Conservation (phyloP, 192 early-diverging fungal genomes). For the Entomortierella parvispora region DNA sequence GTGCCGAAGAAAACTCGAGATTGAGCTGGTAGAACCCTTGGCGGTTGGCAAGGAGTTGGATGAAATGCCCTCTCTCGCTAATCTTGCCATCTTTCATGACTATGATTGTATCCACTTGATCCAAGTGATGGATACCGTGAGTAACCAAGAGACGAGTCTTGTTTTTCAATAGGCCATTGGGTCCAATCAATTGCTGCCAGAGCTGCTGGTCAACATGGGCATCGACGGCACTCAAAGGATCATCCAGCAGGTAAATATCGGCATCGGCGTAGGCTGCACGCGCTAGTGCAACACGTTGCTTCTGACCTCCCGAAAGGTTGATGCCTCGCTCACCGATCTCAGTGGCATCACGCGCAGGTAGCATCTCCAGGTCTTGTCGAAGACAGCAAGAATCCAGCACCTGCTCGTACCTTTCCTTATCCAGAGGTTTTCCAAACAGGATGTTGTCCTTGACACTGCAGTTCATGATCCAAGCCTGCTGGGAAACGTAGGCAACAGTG, state of each 20-base stretch:
- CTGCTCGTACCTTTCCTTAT: conserved; percentile 66
- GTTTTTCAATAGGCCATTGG: conserved; percentile 77
- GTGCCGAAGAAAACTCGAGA: conserved; percentile 67
- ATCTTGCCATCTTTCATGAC: conserved; percentile 78
- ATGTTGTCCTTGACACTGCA: conserved; percentile 77
- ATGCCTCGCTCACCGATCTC: conserved; percentile 60
- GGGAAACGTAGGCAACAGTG: conserved; percentile 70
- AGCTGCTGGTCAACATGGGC: conserved; percentile 57
- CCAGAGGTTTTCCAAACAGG: conserved; percentile 74
- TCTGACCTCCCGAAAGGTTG: conserved; percentile 85
- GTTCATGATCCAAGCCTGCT: conserved; percentile 46
- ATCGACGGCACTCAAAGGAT: conserved; percentile 92
- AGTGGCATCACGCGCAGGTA: conserved; percentile 50
- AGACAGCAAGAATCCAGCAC: conserved; percentile 12
- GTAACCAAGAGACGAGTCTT: conserved; percentile 85
- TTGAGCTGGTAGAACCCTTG: conserved; percentile 71
- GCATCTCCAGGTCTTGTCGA: conserved; percentile 27
- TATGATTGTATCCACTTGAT: conserved; percentile 71
- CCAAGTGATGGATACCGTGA: conserved; percentile 79
- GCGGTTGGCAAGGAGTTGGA: conserved; percentile 62
- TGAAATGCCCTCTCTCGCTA: conserved; percentile 70
- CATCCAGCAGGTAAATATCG: conserved; percentile 80
- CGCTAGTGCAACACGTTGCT: conserved; percentile 87
- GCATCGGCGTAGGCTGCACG: conserved; percentile 82
- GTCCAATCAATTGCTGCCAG: conserved; percentile 67